Evolutionary conservation across 768 basidiomycete genomes (phyloP).

Genomic region (Suillus americanus): DNA sequence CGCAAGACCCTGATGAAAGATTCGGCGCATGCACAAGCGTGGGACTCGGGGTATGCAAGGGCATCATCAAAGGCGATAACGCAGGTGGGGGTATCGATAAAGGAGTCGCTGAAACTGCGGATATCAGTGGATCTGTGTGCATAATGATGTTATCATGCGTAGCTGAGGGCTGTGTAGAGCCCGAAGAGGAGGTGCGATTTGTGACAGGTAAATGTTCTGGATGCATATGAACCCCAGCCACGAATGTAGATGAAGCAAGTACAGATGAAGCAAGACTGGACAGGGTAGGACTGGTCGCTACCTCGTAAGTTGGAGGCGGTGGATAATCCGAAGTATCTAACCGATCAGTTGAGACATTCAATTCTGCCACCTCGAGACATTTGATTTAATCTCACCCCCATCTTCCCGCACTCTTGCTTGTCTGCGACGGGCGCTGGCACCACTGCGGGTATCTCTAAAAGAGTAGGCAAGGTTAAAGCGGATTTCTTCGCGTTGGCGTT

Average conservation of each 20-base stretch:
- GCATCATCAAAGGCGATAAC: conserved; percentile 8
- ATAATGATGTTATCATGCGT: conserved; percentile 13
- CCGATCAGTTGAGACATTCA: conserved; percentile 29
- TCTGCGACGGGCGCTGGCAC: conserved; percentile 23
- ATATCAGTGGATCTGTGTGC: conserved; percentile 24
- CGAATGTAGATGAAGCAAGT: conserved; percentile 6
- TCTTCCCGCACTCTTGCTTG: conserved; percentile 30
- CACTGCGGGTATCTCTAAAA: conserved; percentile 30
- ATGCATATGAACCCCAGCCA: conserved; percentile 37
- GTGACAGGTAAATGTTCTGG: conserved; percentile 25
- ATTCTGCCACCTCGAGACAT: background rate
- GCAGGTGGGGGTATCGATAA: conserved; percentile 14
- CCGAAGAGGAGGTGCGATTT: conserved; percentile 24
- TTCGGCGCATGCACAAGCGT: background rate
- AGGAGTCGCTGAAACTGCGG: conserved; percentile 18
- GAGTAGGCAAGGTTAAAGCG: conserved; percentile 31
- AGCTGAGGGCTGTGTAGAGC: conserved; percentile 22
- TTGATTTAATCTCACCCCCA: conserved; percentile 23
- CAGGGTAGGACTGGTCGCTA: conserved; percentile 49
- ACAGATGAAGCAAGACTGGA: conserved; percentile 33
- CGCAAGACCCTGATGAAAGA: conserved; percentile 10
- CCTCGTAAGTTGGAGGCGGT: conserved; percentile 76
- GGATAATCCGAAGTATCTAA: conserved; percentile 51
- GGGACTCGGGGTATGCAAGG: background rate
- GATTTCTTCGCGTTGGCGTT: conserved; percentile 44